Evolutionary conservation across 164 flowering plant species (phyloP).

Genomic region (Nymphaea thermarum): DNA sequence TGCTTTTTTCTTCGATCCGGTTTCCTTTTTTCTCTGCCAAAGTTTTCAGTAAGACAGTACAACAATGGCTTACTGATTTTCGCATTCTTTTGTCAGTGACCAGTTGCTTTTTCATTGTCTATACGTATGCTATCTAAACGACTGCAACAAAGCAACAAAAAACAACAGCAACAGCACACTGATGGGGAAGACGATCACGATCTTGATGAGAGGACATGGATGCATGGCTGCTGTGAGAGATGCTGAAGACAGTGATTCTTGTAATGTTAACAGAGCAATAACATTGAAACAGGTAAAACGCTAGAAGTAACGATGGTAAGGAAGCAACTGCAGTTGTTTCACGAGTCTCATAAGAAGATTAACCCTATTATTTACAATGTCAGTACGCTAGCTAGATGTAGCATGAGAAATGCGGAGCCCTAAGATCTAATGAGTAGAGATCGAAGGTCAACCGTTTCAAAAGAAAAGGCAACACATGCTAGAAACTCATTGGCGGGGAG

Average conservation of each 20-base stretch:
- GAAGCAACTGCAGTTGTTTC: not conserved
- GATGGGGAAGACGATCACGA: not conserved
- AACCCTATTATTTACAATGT: not conserved
- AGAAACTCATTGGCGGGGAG: not conserved
- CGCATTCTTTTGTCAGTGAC: not conserved
- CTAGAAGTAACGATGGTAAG: not conserved
- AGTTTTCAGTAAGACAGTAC: not conserved
- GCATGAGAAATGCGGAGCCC: not conserved
- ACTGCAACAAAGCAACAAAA: not conserved
- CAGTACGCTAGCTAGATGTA: too few relatives aligned
- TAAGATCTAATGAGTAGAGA: not conserved
- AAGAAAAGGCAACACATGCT: not conserved
- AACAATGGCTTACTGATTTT: not conserved
- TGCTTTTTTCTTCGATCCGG: not conserved
- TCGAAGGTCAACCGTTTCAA: not conserved
- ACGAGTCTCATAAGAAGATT: not conserved
- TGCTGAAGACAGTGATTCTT: not conserved
- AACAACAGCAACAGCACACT: not conserved
- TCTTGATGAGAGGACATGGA: not conserved
- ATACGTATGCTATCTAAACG: not conserved
- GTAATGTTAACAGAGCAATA: not conserved
- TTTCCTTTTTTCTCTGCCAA: not conserved
- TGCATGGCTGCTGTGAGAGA: not conserved
- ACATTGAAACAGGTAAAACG: not conserved
- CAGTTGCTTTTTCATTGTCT: not conserved